Percentiles rank a stretch among this genome's conserved stretches.
These are phyloP conservation scores for Nicotiana otophora DNA, from an alignment of 257 asterid genomes.

Conservation along the genomic window DNA sequence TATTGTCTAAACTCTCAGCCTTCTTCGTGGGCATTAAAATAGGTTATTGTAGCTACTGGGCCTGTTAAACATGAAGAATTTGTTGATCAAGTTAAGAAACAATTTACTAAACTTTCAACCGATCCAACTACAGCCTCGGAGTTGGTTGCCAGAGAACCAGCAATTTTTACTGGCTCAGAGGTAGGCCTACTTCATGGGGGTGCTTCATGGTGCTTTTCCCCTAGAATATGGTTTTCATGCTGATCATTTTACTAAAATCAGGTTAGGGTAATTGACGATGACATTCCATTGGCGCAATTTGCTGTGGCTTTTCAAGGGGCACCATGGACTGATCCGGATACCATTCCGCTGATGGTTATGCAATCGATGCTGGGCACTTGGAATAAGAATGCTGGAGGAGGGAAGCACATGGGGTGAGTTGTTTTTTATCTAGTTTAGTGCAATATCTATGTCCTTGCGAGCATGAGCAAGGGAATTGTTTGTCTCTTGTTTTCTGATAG, in stretches of 20 bases:
- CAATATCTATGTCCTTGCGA: neutral
- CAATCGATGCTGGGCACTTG: slow-evolving; percentile 82
- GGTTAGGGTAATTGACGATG: slow-evolving; percentile 82
- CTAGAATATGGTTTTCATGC: slow-evolving; percentile 1
- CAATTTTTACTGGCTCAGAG: slow-evolving; percentile 89
- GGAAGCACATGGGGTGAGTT: slow-evolving; percentile 84
- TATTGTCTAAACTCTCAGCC: neutral
- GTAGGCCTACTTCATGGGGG: slow-evolving; percentile 30
- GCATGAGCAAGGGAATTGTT: neutral
- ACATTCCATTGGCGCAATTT: slow-evolving; percentile 68
- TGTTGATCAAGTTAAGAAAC: slow-evolving; percentile 60
- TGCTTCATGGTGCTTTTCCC: slow-evolving; percentile 7
- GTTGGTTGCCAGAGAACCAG: slow-evolving; percentile 63
- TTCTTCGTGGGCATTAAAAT: slow-evolving; percentile 10
- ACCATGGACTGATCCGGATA: slow-evolving; percentile 90
- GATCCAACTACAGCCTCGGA: slow-evolving; percentile 53
- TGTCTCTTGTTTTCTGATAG: slow-evolving; percentile 5
- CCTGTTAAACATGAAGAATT: slow-evolving; percentile 84
- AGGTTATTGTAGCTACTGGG: slow-evolving; percentile 84
- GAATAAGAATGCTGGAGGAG: slow-evolving; percentile 68
- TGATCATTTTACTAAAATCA: slow-evolving; percentile 20
- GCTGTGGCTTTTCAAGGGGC: slow-evolving; percentile 93
- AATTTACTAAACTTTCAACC: slow-evolving; percentile 59
- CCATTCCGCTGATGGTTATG: slow-evolving; percentile 83
- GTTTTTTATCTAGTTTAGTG: neutral